A percentile compares a stretch with the other conserved stretches of the same genome.
phyloP scores from a whole-genome alignment of 2,329 filamentous ascomycete species.

The Trichoderma afroharzianum region DNA sequence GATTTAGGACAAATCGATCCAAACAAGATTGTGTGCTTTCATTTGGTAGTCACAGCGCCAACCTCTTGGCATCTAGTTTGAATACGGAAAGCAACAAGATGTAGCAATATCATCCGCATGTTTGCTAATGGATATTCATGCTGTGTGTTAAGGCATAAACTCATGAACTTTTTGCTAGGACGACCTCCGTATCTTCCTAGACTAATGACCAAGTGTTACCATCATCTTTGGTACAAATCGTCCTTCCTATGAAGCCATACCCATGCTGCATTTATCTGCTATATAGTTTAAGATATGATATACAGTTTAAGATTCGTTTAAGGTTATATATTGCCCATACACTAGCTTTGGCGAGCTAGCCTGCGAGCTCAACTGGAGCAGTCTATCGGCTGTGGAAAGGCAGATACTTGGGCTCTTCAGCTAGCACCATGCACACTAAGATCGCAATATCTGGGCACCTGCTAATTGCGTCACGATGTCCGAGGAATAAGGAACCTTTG shows the following conservation, averaged over 20 bases:
- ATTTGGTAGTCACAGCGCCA: neutral
- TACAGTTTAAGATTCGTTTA: slow-evolving; percentile 2
- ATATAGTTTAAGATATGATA: neutral
- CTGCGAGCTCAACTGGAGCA: neutral
- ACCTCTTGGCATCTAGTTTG: slow-evolving; percentile 8
- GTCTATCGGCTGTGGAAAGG: neutral
- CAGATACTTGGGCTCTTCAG: neutral
- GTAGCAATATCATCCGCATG: neutral
- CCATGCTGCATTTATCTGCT: too few relatives aligned
- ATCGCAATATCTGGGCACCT: neutral
- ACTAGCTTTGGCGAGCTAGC: neutral
- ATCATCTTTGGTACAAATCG: too few relatives aligned
- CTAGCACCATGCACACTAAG: neutral
- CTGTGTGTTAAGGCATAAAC: too few relatives aligned
- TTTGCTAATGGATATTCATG: neutral
- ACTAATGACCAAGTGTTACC: too few relatives aligned
- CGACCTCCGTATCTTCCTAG: neutral
- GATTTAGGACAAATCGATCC: neutral
- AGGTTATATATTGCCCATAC: neutral
- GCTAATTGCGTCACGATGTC: slow-evolving; percentile 1
- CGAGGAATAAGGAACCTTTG: slow-evolving; percentile 6
- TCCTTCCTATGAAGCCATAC: neutral
- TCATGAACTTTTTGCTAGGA: too few relatives aligned
- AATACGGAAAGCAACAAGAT: neutral
- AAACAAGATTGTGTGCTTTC: neutral